Conservation (phyloP, 75 land plant species). For the Sequoia sempervirens region DNA sequence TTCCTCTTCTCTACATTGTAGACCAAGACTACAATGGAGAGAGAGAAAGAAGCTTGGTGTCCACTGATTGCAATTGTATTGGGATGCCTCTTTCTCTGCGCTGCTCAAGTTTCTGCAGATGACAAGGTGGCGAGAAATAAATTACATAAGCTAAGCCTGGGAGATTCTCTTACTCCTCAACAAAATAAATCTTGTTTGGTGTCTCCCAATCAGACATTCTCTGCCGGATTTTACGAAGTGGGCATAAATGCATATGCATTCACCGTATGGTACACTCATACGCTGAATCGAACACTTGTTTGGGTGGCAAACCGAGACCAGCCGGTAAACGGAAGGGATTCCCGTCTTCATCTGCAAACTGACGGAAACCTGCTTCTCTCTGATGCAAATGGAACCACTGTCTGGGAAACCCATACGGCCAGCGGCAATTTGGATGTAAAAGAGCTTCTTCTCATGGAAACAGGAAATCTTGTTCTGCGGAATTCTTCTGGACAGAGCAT, state of each 20-base stretch:
- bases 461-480: slow-evolving; percentile 20
- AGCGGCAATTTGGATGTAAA: not conserved
- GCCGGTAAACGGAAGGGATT: not conserved
- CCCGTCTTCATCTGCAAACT: not conserved
- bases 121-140: too few relatives aligned
- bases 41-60: too few relatives aligned
- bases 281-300: not conserved
- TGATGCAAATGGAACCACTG: slow-evolving; percentile 2
- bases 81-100: too few relatives aligned
- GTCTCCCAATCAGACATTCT: not conserved
- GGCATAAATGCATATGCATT: not conserved
- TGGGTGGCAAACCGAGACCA: not conserved
- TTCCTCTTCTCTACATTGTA: too few relatives aligned
- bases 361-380: slow-evolving; percentile 6
- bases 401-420: slow-evolving; percentile 16
- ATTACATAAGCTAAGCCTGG: too few relatives aligned
- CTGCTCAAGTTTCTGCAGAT: too few relatives aligned
- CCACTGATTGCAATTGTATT: too few relatives aligned
- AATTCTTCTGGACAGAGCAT: too few relatives aligned
- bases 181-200: not conserved
- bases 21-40: too few relatives aligned
- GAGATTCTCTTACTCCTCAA: not conserved
- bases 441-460: not conserved
- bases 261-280: not conserved
- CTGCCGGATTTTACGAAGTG: not conserved